Conservation (phyloP, 495 filamentous ascomycete species). For the Immersiella caudata region DNA sequence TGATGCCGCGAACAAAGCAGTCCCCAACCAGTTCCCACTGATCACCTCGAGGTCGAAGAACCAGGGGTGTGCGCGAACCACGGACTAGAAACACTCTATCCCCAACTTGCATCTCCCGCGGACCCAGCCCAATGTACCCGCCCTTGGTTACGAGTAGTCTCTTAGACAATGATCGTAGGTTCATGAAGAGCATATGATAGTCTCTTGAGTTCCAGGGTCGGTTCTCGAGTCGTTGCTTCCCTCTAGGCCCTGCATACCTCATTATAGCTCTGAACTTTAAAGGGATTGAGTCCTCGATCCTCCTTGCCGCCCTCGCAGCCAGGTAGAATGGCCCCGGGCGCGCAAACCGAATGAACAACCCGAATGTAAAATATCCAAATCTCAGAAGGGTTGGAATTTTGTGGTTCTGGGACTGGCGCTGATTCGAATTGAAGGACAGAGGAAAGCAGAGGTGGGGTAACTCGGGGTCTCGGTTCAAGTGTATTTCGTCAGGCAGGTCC, state of each 20-base stretch:
- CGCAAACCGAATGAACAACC: no score
- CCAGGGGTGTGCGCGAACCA: not conserved
- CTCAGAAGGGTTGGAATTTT: no score
- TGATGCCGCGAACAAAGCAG: conserved; percentile 3
- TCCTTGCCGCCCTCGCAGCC: no score
- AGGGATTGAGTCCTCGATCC: no score
- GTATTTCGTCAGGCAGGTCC: not conserved
- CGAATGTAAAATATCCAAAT: no score
- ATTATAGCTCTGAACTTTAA: no score
- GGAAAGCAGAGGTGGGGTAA: not conserved
- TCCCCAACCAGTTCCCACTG: not conserved
- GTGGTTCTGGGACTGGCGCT: no score
- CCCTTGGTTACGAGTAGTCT: not conserved
- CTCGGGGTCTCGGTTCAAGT: not conserved
- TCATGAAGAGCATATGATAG: not conserved
- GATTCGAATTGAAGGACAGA: not conserved
- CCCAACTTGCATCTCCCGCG: not conserved
- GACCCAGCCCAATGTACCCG: conserved; percentile 4
- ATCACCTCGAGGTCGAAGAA: not conserved
- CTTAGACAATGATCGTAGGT: not conserved
- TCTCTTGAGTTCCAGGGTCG: not conserved
- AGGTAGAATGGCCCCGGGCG: no score
- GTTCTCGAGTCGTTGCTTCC: not conserved
- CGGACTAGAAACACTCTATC: conserved; percentile 2
- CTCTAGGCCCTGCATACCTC: not conserved